phyloP scores from a whole-genome alignment of 106 monocot species.

The Narthecium ossifragum region DNA sequence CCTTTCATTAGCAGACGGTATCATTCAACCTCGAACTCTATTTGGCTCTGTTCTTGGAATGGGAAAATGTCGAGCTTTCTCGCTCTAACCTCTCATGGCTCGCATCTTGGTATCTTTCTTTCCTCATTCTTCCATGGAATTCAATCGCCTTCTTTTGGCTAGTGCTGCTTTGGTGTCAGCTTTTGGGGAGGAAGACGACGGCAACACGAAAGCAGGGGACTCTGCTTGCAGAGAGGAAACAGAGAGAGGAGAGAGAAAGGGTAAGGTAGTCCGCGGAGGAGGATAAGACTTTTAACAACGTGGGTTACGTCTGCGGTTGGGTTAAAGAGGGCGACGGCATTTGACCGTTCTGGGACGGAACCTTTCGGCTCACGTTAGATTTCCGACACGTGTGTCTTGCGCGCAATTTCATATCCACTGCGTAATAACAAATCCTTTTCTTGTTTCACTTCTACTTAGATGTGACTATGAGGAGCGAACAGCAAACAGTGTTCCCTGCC shows the following conservation, averaged over 20 bases:
- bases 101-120: slow-evolving; percentile 8
- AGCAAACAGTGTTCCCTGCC: no score
- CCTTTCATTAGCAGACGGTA: slow-evolving; percentile 55
- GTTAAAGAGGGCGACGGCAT: no score
- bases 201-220: slow-evolving; percentile 37
- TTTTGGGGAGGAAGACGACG: slow-evolving; percentile 31
- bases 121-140: slow-evolving; percentile 3
- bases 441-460: no score
- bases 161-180: slow-evolving; percentile 30
- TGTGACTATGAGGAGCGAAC: no score
- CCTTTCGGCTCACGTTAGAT: no score
- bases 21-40: slow-evolving; percentile 22
- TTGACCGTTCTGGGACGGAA: no score
- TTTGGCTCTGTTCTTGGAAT: slow-evolving; percentile 3
- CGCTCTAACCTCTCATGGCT: slow-evolving; percentile 6
- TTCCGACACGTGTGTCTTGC: no score
- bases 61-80: slow-evolving; percentile 9
- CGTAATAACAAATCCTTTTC: no score
- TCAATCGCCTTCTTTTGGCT: background rate
- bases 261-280: background rate
- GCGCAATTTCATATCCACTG: no score
- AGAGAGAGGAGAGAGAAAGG: slow-evolving; percentile 4
- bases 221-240: slow-evolving; percentile 8
- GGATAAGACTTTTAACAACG: no score
- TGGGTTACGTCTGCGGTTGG: no score